These are phyloP conservation scores for Diaporthe batatas DNA, from an alignment of 2,329 filamentous ascomycete species.

Conservation along the genomic window DNA sequence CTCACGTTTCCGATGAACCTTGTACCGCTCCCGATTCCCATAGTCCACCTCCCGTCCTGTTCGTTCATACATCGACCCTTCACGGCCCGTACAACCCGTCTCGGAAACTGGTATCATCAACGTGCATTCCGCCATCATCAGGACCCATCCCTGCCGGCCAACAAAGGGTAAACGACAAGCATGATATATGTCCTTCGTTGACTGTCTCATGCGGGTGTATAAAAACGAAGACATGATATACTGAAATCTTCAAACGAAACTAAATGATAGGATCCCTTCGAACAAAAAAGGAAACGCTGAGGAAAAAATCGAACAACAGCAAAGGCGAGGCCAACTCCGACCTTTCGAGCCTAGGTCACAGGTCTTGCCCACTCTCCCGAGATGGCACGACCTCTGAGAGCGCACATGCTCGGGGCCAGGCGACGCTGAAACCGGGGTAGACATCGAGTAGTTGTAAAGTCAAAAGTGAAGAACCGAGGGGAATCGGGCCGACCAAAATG, in stretches of 20 bases:
- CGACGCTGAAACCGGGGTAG: slow-evolving; percentile 41
- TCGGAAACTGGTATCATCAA: slow-evolving; percentile 42
- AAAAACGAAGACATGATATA: slow-evolving; percentile 38
- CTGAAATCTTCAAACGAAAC: slow-evolving; percentile 37
- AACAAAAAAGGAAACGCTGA: slow-evolving; percentile 24
- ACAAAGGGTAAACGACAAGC: slow-evolving; percentile 21
- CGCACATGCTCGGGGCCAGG: background rate
- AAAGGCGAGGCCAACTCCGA: slow-evolving; percentile 20
- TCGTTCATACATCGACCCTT: slow-evolving; percentile 32
- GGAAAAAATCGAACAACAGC: slow-evolving; percentile 18
- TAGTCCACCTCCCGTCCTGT: slow-evolving; percentile 25
- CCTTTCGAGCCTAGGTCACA: slow-evolving; percentile 12
- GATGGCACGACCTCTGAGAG: background rate
- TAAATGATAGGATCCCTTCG: slow-evolving; percentile 25
- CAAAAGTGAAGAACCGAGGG: slow-evolving; percentile 54
- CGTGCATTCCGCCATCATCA: slow-evolving; percentile 12
- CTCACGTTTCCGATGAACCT: slow-evolving; percentile 22
- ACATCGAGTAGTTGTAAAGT: slow-evolving; percentile 47
- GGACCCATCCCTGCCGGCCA: slow-evolving; percentile 15
- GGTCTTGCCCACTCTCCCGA: slow-evolving; percentile 2
- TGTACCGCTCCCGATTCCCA: slow-evolving; percentile 29
- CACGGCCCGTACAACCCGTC: slow-evolving; percentile 29
- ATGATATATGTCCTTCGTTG: slow-evolving; percentile 36
- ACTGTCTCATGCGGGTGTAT: slow-evolving; percentile 38
- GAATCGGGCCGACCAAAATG: slow-evolving; percentile 60